Conservation (phyloP, 768 basidiomycete genomes). For the Terana coerulea region DNA sequence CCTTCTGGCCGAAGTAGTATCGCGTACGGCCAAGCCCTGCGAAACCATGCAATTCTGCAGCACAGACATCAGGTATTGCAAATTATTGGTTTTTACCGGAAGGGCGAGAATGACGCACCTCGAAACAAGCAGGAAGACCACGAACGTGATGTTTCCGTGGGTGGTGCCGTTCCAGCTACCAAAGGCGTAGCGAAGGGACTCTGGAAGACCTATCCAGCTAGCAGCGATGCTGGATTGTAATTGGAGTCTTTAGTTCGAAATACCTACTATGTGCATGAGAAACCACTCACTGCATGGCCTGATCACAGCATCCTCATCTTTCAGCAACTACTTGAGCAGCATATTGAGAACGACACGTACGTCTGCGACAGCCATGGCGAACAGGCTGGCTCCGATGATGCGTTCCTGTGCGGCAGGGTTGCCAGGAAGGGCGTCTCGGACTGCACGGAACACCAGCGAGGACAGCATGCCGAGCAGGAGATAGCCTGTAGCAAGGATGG, state of each 20-base stretch:
- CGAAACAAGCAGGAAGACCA: slow-evolving; percentile 49
- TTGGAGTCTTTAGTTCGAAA: not conserved
- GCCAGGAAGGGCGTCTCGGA: slow-evolving; percentile 53
- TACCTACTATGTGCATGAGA: slow-evolving; percentile 6
- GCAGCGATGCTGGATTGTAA: slow-evolving; percentile 45
- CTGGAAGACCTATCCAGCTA: slow-evolving; percentile 57
- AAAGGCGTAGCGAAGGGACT: slow-evolving; percentile 45
- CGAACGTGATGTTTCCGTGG: slow-evolving; percentile 73
- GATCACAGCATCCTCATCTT: slow-evolving; percentile 12
- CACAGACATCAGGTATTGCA: not conserved
- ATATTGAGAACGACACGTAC: slow-evolving; percentile 47
- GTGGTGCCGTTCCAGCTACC: slow-evolving; percentile 66
- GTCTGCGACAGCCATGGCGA: slow-evolving; percentile 66
- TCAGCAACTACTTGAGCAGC: not conserved
- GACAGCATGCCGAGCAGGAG: slow-evolving; percentile 61
- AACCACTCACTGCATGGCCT: slow-evolving; percentile 15
- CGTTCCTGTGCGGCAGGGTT: slow-evolving; percentile 64
- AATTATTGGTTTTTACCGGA: not conserved
- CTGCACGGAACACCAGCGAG: slow-evolving; percentile 62
- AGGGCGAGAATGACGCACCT: slow-evolving; percentile 38
- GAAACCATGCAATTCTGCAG: slow-evolving; percentile 36
- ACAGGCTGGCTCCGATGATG: slow-evolving; percentile 58
- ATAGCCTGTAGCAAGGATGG: slow-evolving; percentile 44
- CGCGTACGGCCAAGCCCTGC: slow-evolving; percentile 32
- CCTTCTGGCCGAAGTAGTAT: slow-evolving; percentile 27